Evolutionary conservation across 2,329 filamentous ascomycete genomes (phyloP), one percentile per base, ranked within the genome.

Genomic region (Phoma sp.): DNA sequence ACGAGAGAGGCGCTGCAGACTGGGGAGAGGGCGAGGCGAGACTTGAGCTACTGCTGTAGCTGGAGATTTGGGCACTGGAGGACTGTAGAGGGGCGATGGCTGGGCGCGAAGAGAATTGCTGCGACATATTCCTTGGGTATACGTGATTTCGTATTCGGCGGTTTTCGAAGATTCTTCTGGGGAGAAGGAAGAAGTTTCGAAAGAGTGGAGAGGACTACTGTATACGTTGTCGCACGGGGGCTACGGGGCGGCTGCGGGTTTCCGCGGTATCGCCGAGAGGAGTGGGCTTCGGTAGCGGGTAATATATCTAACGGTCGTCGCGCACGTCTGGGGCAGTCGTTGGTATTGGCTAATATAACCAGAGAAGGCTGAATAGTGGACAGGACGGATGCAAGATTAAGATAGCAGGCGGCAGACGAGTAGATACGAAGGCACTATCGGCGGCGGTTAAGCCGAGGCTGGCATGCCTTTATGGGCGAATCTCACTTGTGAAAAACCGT

Each of bases 21-120:
- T 66, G 64, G 9, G 71, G 65, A 6, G 73, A 71, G 38, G 69
- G 67, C 47, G 71, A 66, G 56, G 69, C 60, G 23, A 79, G 62
- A 36, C 74, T 76, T 28, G 76, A 69, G 26, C 76, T 71, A 63
- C 76, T 79, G 67, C 72, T 77, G 52, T 76, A 78, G 68, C 72
- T 76, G 46, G 67, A 67, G 45, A 61, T 53, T 15, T 66, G 59
- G 15, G 57, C 57, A 52, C 49, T 61, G 12, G 74, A 64, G 43
- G 71, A 59, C 53, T 71, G 76, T 65, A 65, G 69, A 63, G 62
- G 70, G 66, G 61, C 73, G 53, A 71, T 76, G 66, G 67, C 69
- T 56, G 72, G 72, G 20, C 69, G 66, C 38, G 66, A 46, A 36
- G 62, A 36, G 11, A 56, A 53, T 38, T 66, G 63, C 42, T 57